Percentiles rank a stretch among this genome's conserved stretches.
phyloP scores from a whole-genome alignment of 2,329 filamentous ascomycete species.

The Diaporthe amygdali region DNA sequence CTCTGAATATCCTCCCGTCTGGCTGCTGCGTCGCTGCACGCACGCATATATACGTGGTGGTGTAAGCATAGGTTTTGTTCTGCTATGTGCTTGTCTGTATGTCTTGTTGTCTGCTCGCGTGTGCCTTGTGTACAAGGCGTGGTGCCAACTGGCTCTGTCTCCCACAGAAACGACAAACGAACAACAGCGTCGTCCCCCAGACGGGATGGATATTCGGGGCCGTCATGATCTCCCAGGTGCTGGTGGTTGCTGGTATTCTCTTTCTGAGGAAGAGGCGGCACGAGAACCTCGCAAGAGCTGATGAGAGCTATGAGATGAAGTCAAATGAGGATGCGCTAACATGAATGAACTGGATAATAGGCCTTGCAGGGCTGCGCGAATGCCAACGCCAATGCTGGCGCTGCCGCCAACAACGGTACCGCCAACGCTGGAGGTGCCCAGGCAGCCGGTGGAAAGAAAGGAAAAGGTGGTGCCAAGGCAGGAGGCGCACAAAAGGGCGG shows the following conservation, averaged over 20 bases:
- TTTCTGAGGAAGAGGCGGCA: background rate
- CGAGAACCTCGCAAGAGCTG: background rate
- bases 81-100: background rate
- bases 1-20: slow-evolving; percentile 4
- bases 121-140: background rate
- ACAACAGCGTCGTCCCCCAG: background rate
- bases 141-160: slow-evolving; percentile 15
- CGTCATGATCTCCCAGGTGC: slow-evolving; percentile 2
- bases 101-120: background rate
- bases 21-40: background rate
- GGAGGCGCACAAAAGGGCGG: background rate
- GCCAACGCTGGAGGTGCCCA: background rate
- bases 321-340: background rate
- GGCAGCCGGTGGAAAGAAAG: background rate
- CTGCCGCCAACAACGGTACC: background rate
- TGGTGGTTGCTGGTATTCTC: background rate
- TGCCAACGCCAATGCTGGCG: background rate
- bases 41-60: background rate
- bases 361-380: background rate
- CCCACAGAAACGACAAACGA: slow-evolving; percentile 14
- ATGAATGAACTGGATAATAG: background rate
- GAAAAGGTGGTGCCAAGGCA: background rate
- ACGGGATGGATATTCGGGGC: slow-evolving; percentile 22
- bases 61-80: background rate
- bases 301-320: slow-evolving; percentile 2